Evolutionary conservation across 345 rosid genomes (phyloP).

Genomic region (Citrus trifoliata): DNA sequence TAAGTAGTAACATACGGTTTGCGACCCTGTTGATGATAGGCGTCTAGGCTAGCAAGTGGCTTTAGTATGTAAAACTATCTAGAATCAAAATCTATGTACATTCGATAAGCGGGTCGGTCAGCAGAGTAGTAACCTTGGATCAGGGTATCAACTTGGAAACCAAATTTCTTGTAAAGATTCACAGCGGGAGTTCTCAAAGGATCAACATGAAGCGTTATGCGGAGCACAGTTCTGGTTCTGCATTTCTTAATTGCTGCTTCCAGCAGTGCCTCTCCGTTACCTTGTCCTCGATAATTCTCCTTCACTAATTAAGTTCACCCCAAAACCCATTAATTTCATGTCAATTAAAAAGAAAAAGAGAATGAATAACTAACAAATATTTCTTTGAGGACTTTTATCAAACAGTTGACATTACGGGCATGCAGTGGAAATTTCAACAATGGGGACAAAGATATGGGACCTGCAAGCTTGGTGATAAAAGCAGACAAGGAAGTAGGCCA

Average conservation of each 20-base stretch:
- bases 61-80: background rate
- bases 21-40: too few relatives aligned
- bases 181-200: conserved; percentile 60
- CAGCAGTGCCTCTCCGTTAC: conserved; percentile 68
- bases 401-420: conserved; percentile 36
- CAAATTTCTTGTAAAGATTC: conserved; percentile 66
- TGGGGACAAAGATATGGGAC: background rate
- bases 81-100: conserved; percentile 63
- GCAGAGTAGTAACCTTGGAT: conserved; percentile 66
- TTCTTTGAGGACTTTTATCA: conserved; percentile 36
- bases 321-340: background rate
- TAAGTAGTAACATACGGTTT: too few relatives aligned
- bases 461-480: conserved; percentile 84
- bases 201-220: conserved; percentile 77
- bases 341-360: background rate
- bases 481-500: conserved; percentile 76
- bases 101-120: conserved; percentile 72
- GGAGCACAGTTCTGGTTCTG: conserved; percentile 57
- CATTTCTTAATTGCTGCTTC: conserved; percentile 63
- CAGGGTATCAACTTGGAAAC: conserved; percentile 63
- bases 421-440: background rate
- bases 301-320: conserved; percentile 38
- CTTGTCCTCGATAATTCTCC: conserved; percentile 62
- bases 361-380: background rate
- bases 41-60: too few relatives aligned